phyloP scores from a whole-genome alignment of 805 yeast genomes.

The Sugiyamaella mastotermitis region DNA sequence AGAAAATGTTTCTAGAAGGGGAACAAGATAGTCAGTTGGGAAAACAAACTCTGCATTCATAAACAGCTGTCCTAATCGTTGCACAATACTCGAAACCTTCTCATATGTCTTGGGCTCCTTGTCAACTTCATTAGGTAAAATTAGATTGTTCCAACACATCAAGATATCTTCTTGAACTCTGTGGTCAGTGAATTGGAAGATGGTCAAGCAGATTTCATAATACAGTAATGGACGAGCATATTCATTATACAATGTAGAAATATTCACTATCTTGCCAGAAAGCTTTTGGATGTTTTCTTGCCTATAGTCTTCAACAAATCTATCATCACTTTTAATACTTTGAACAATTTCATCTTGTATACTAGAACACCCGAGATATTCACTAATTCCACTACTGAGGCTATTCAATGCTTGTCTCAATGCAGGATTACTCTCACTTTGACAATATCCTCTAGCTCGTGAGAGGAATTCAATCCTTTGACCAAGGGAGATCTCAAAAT shows the following conservation, averaged over 20 bases:
- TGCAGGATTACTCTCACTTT: constrained; percentile 72
- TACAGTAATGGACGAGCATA: constrained; percentile 86
- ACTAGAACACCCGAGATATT: constrained; percentile 78
- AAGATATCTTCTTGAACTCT: constrained; percentile 77
- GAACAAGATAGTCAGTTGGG: constrained; percentile 67
- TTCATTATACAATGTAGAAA: constrained; percentile 77
- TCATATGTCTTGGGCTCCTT: constrained; percentile 30
- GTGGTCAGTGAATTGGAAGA: constrained; percentile 80
- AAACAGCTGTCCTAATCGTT: constrained; percentile 55
- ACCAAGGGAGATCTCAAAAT: constrained; percentile 58
- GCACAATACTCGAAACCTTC: constrained; percentile 34
- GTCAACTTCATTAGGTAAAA: constrained; percentile 36
- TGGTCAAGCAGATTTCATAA: constrained; percentile 69
- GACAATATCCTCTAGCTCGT: constrained; percentile 88
- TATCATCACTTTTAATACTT: constrained; percentile 34
- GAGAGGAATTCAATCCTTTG: constrained; percentile 84
- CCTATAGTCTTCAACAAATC: constrained; percentile 39
- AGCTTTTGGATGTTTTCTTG: constrained; percentile 47
- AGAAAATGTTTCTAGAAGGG: constrained; percentile 55
- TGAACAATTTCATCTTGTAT: constrained; percentile 63
- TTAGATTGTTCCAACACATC: constrained; percentile 70
- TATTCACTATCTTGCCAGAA: constrained; percentile 57
- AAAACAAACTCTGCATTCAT: constrained; percentile 69
- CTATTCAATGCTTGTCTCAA: constrained; percentile 68
- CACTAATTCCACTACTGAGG: constrained; percentile 63